These are phyloP conservation scores for Geotrichum fermentans DNA, from an alignment of 1,139 yeast species.

Conservation along the genomic window DNA sequence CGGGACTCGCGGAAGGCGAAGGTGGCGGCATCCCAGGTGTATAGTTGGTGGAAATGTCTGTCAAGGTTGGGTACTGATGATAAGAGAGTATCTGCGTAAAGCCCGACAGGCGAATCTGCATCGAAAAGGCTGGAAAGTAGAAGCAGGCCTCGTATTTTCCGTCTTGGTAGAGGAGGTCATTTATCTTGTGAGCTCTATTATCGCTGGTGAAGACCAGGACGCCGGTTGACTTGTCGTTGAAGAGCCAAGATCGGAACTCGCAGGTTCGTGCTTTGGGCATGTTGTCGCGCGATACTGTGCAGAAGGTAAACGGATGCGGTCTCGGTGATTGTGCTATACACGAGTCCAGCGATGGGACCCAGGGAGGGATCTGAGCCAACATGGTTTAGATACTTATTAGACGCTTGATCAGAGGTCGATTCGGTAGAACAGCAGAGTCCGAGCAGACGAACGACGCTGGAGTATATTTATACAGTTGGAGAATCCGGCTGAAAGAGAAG, in stretches of 20 bases:
- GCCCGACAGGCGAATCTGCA: slow-evolving; percentile 72
- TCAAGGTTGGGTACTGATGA: slow-evolving; percentile 12
- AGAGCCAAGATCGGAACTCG: slow-evolving; percentile 69
- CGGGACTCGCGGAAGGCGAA: slow-evolving; percentile 9
- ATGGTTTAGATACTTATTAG: neutral
- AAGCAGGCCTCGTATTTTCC: slow-evolving; percentile 66
- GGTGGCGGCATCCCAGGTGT: slow-evolving; percentile 14
- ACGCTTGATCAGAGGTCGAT: neutral
- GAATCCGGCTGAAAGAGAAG: too few relatives aligned
- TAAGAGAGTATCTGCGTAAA: slow-evolving; percentile 44
- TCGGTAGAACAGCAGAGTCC: too few relatives aligned
- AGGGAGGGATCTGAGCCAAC: slow-evolving; percentile 31
- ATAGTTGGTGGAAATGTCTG: slow-evolving; percentile 1
- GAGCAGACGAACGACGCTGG: too few relatives aligned
- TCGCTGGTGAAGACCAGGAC: slow-evolving; percentile 70
- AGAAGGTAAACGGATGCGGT: slow-evolving; percentile 53
- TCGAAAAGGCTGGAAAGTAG: slow-evolving; percentile 55
- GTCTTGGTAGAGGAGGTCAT: slow-evolving; percentile 49
- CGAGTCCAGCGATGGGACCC: slow-evolving; percentile 31
- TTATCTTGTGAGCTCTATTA: slow-evolving; percentile 58
- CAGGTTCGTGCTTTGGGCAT: slow-evolving; percentile 65
- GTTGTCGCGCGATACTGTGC: slow-evolving; percentile 57
- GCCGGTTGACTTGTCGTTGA: slow-evolving; percentile 63
- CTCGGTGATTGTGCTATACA: slow-evolving; percentile 22
- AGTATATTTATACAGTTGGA: neutral